These are phyloP conservation scores for Erodium moschatum DNA, from an alignment of 441 rosid species.

Conservation along the genomic window DNA sequence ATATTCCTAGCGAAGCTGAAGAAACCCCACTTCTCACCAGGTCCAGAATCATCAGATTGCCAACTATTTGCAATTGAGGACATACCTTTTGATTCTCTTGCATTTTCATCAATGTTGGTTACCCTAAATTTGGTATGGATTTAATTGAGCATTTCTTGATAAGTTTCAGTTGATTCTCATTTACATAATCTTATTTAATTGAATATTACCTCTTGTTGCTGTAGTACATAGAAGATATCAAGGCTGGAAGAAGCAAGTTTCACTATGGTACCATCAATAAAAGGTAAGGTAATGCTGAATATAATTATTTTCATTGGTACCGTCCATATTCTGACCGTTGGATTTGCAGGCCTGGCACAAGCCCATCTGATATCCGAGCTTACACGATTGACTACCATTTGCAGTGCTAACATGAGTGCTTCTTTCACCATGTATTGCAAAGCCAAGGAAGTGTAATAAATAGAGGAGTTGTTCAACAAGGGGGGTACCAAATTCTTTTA, in stretches of 20 bases:
- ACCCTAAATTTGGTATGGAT: constrained; percentile 63
- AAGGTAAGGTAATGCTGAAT: too few species aligned
- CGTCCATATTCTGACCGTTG: background rate
- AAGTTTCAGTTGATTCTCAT: constrained; percentile 6
- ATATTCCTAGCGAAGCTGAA: constrained; percentile 80
- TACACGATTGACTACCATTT: too few species aligned
- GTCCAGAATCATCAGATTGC: constrained; percentile 89
- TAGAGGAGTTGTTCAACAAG: too few species aligned
- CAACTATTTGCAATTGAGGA: constrained; percentile 64
- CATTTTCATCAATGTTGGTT: constrained; percentile 85
- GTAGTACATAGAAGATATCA: constrained; percentile 62
- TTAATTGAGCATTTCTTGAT: background rate
- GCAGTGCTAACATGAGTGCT: too few species aligned
- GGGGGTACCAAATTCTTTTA: too few species aligned
- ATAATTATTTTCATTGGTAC: background rate
- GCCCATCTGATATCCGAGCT: too few species aligned
- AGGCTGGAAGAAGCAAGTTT: background rate
- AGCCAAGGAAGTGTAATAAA: too few species aligned
- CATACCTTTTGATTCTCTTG: constrained; percentile 77
- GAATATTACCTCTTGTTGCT: constrained; percentile 11
- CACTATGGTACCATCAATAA: background rate
- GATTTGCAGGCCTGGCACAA: too few species aligned
- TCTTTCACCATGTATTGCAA: too few species aligned
- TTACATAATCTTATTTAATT: background rate
- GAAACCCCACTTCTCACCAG: constrained; percentile 68